Evolutionary conservation across 2,329 filamentous ascomycete genomes (phyloP).

Genomic region (Pyricularia grisea): DNA sequence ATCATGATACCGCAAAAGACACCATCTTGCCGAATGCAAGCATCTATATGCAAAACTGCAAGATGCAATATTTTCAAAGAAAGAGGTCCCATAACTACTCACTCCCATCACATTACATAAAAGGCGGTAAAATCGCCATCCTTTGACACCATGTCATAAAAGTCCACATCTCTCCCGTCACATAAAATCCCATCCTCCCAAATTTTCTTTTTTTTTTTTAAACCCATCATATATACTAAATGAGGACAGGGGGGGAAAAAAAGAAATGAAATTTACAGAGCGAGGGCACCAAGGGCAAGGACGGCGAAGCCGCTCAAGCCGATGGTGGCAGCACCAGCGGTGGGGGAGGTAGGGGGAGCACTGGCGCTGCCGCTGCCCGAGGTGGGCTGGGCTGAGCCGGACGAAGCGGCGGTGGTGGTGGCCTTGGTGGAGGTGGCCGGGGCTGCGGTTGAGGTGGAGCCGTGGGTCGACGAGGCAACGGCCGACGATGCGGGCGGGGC

Average conservation of each 20-base stretch:
- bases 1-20: background rate
- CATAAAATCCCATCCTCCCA: too few species aligned
- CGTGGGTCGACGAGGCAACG: background rate
- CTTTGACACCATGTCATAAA: background rate
- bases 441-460: background rate
- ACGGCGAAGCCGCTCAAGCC: slow-evolving; percentile 11
- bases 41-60: background rate
- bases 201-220: too few species aligned
- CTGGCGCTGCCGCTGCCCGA: background rate
- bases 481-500: slow-evolving; percentile 8
- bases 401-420: background rate
- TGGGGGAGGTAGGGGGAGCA: slow-evolving; percentile 1
- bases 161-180: background rate
- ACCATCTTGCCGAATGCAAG: background rate
- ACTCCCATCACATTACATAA: background rate
- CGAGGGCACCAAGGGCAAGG: slow-evolving; percentile 12
- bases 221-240: background rate
- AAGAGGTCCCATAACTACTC: background rate
- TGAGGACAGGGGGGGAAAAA: too few species aligned
- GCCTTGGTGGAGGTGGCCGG: slow-evolving; percentile 1
- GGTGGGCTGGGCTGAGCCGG: background rate
- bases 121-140: background rate
- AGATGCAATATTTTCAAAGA: background rate
- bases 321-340: slow-evolving; percentile 9
- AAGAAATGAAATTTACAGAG: slow-evolving; percentile 7